Evolutionary conservation across 2,329 filamentous ascomycete genomes (phyloP).

Genomic region (Raffaelea albimanens): DNA sequence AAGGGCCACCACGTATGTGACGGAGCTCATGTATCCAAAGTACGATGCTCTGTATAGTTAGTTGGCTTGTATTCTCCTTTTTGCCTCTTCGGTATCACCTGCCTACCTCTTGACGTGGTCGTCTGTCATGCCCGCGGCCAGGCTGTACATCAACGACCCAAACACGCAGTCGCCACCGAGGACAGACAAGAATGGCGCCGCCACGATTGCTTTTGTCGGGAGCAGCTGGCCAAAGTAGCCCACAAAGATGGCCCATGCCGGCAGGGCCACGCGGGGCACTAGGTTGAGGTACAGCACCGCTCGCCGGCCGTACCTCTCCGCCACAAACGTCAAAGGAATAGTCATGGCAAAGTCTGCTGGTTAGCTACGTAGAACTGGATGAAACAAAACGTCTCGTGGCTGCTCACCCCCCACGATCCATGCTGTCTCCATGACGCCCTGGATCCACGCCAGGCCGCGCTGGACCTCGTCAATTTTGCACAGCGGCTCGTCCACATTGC

Average conservation of each 20-base stretch:
- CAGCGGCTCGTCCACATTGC: slow-evolving; percentile 36
- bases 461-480: slow-evolving; percentile 46
- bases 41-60: slow-evolving; percentile 29
- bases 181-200: slow-evolving; percentile 31
- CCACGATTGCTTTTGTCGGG: slow-evolving; percentile 28
- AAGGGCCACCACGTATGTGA: slow-evolving; percentile 35
- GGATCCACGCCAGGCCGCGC: slow-evolving; percentile 39
- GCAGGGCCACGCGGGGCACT: slow-evolving; percentile 28
- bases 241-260: slow-evolving; percentile 29
- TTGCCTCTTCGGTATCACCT: not conserved
- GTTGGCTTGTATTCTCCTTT: not conserved
- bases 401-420: slow-evolving; percentile 39
- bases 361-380: not conserved
- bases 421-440: slow-evolving; percentile 38
- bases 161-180: slow-evolving; percentile 42
- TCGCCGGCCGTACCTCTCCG: slow-evolving; percentile 31
- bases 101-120: slow-evolving; percentile 28
- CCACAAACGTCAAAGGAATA: slow-evolving; percentile 36
- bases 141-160: slow-evolving; percentile 37
- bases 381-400: not conserved
- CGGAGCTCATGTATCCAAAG: slow-evolving; percentile 40
- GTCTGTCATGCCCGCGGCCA: slow-evolving; percentile 33
- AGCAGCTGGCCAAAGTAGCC: slow-evolving; percentile 26
- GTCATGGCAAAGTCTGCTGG: slow-evolving; percentile 37
- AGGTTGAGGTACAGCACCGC: slow-evolving; percentile 34